These are phyloP conservation scores for Pseudogymnoascus sp. DNA, from an alignment of 2,329 filamentous ascomycete species.

Conservation along the genomic window DNA sequence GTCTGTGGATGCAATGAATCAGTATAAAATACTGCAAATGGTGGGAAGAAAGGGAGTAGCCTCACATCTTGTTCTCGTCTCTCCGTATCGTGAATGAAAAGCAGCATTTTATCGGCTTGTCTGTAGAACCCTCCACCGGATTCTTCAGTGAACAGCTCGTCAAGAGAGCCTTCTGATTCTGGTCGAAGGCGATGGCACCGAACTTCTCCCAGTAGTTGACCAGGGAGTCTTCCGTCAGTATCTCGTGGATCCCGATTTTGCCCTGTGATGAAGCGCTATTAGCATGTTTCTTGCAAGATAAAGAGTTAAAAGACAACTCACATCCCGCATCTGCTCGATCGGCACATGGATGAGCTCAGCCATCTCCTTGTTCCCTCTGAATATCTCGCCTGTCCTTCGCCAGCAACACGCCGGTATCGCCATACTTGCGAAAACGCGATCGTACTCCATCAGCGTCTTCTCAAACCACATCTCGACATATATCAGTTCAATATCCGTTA, in stretches of 20 bases:
- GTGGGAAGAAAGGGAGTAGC: conserved; percentile 8
- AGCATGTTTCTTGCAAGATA: conserved; percentile 8
- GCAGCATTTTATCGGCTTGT: conserved; percentile 78
- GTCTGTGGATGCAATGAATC: conserved; percentile 44
- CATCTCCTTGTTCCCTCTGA: conserved; percentile 97
- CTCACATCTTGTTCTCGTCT: conserved; percentile 94
- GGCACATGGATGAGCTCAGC: conserved; percentile 90
- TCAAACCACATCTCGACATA: conserved; percentile 99
- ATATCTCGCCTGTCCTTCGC: conserved; percentile 94
- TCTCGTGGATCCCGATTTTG: conserved; percentile 89
- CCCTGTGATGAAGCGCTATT: conserved; percentile 46
- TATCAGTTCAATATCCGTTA: conserved; percentile 90
- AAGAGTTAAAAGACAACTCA: conserved; percentile 38
- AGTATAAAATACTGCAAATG: conserved; percentile 21
- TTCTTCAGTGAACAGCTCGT: conserved; percentile 89
- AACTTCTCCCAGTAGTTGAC: conserved; percentile 99
- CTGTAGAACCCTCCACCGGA: conserved; percentile 58
- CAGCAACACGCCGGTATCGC: conserved; percentile 96
- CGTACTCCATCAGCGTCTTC: conserved; percentile 90
- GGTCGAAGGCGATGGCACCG: conserved; percentile 92
- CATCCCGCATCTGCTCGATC: conserved; percentile 83
- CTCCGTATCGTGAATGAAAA: conserved; percentile 96
- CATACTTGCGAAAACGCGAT: conserved; percentile 98
- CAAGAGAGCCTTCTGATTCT: conserved; percentile 85
- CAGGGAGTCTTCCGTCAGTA: conserved; percentile 87